These are phyloP conservation scores for Rhododendron simsii DNA, from an alignment of 148 eudicot species.

Conservation along the genomic window DNA sequence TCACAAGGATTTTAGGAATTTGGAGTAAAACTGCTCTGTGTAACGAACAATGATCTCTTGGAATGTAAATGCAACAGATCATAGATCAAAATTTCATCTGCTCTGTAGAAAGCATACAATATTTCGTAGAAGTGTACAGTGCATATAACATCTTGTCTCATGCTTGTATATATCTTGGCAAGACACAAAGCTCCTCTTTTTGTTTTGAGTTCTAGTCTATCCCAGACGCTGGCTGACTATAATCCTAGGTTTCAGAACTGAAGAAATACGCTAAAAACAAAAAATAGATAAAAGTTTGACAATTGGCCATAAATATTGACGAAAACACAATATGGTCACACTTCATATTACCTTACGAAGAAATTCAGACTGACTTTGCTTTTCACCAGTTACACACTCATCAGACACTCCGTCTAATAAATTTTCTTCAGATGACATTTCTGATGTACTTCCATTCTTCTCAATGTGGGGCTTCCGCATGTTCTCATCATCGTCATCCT, in stretches of 20 bases:
- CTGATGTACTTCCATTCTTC: constrained; percentile 13
- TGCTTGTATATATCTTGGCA: not conserved
- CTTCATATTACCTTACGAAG: constrained; percentile 50
- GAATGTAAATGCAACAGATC: not conserved
- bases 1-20: not conserved
- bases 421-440: constrained; percentile 32
- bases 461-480: constrained; percentile 17
- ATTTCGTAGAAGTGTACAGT: not conserved
- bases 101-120: not conserved
- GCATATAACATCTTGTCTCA: not conserved
- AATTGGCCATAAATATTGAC: not conserved
- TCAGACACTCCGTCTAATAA: constrained; percentile 21
- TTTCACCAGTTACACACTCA: constrained; percentile 24
- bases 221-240: not conserved
- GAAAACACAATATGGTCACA: not conserved
- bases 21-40: not conserved
- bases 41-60: not conserved
- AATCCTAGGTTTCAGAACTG: not conserved
- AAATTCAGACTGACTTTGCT: constrained; percentile 33
- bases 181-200: not conserved
- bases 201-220: not conserved
- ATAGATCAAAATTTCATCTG: not conserved
- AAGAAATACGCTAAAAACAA: not conserved
- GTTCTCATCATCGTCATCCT: constrained; percentile 41
- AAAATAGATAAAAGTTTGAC: not conserved